phyloP scores from a whole-genome alignment of 2,329 filamentous ascomycete genomes.

The Aurifilum marmelostoma region DNA sequence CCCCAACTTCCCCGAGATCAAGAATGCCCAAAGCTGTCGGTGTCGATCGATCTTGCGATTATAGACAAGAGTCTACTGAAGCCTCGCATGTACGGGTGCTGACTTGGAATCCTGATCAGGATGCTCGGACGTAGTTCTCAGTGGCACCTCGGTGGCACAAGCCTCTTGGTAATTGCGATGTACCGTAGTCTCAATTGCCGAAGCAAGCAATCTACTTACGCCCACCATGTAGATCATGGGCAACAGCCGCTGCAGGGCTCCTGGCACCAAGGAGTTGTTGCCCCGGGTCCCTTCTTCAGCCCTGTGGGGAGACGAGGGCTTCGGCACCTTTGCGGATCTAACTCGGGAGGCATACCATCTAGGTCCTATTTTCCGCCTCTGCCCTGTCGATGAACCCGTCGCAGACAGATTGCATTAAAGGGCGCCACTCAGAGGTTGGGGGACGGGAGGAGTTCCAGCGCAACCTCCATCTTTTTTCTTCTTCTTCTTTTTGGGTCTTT shows the following conservation, averaged over 20 bases:
- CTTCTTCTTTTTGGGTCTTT: no score
- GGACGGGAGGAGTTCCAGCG: not conserved
- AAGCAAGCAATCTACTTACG: not conserved
- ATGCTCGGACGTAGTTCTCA: not conserved
- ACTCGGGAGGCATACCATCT: constrained; percentile 11
- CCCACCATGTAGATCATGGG: constrained; percentile 1
- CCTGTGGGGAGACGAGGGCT: constrained; percentile 11
- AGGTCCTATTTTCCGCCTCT: not conserved
- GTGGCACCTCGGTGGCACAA: not conserved
- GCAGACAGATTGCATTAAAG: not conserved
- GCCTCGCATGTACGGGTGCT: not conserved
- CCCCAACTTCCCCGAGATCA: not conserved
- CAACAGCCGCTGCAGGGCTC: constrained; percentile 3
- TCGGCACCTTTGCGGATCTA: constrained; percentile 11
- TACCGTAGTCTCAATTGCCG: not conserved
- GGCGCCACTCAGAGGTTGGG: not conserved
- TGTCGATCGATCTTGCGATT: not conserved
- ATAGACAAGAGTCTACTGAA: not conserved
- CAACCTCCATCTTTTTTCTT: not conserved
- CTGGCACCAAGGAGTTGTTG: constrained; percentile 1
- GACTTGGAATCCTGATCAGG: not conserved
- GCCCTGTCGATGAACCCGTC: not conserved
- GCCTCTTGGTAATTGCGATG: not conserved
- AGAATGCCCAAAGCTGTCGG: not conserved
- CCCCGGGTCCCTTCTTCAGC: constrained; percentile 8